Conservation (phyloP, 306 rosid species). For the Sicyos baderoa region DNA sequence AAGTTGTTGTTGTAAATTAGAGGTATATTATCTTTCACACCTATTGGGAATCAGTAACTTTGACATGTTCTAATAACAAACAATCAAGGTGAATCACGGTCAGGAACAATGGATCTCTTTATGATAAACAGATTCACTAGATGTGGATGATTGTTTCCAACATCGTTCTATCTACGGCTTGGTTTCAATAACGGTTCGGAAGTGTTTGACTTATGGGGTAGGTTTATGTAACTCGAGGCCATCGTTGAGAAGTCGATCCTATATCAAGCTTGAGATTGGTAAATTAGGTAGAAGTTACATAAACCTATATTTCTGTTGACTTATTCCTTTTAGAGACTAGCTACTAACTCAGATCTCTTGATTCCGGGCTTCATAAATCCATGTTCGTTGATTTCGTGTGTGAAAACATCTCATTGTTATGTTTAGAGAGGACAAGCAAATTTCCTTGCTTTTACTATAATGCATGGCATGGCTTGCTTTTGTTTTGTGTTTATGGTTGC, state of each 20-base stretch:
- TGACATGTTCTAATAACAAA: too few species aligned
- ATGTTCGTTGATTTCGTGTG: background rate
- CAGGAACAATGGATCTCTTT: too few species aligned
- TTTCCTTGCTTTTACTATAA: background rate
- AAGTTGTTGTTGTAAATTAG: background rate
- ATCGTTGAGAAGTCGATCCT: too few species aligned
- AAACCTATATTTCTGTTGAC: background rate
- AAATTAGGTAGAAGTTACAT: too few species aligned
- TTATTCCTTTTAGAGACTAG: background rate
- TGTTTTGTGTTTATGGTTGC: slow-evolving; percentile 12
- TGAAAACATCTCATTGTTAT: background rate
- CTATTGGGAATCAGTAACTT: too few species aligned
- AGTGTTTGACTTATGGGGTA: too few species aligned
- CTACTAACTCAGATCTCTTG: background rate
- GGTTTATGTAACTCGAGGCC: too few species aligned
- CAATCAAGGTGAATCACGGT: too few species aligned
- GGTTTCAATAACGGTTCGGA: too few species aligned
- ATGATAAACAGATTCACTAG: background rate
- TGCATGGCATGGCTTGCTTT: background rate
- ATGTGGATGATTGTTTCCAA: background rate
- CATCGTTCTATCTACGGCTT: background rate
- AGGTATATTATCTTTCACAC: too few species aligned
- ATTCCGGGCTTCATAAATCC: background rate
- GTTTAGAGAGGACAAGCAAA: background rate
- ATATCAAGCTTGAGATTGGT: too few species aligned